A percentile compares a stretch with the other conserved stretches of the same genome.
These are phyloP conservation scores for Chloris gayana DNA, from an alignment of 176 grass and related monocot species.

Conservation along the genomic window DNA sequence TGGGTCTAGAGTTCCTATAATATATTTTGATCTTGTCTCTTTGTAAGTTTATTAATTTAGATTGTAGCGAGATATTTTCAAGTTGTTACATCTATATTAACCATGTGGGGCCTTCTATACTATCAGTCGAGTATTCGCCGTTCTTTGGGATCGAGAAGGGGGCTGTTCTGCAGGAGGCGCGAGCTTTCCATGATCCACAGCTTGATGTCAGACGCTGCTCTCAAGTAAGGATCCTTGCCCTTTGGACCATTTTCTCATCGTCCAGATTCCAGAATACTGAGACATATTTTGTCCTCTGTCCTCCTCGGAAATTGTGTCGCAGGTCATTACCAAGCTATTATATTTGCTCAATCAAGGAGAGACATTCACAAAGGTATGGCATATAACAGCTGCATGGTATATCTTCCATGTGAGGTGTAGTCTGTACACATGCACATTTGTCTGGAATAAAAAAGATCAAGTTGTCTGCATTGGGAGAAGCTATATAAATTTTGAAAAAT, in stretches of 20 bases:
- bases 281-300: constrained; percentile 25
- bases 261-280: neutral
- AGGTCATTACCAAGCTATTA: constrained; percentile 97
- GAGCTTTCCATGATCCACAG: constrained; percentile 94
- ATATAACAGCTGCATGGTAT: neutral
- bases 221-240: constrained; percentile 56
- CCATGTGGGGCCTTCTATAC: constrained; percentile 31
- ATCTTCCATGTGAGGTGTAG: neutral
- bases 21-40: neutral
- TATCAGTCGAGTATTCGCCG: constrained; percentile 80
- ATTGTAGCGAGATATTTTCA: constrained; percentile 16
- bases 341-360: constrained; percentile 99
- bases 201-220: constrained; percentile 85
- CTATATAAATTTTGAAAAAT: neutral
- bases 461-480: neutral
- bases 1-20: neutral
- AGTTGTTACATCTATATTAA: constrained; percentile 26
- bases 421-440: neutral
- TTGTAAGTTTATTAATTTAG: constrained; percentile 13
- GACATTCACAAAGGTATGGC: constrained; percentile 82
- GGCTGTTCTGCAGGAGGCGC: constrained; percentile 83
- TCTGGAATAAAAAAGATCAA: neutral
- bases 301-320: constrained; percentile 36
- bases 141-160: constrained; percentile 98
- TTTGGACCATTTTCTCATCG: constrained; percentile 12